phyloP scores from a whole-genome alignment of 306 rosid genomes.

The Lathyrus sativus region DNA sequence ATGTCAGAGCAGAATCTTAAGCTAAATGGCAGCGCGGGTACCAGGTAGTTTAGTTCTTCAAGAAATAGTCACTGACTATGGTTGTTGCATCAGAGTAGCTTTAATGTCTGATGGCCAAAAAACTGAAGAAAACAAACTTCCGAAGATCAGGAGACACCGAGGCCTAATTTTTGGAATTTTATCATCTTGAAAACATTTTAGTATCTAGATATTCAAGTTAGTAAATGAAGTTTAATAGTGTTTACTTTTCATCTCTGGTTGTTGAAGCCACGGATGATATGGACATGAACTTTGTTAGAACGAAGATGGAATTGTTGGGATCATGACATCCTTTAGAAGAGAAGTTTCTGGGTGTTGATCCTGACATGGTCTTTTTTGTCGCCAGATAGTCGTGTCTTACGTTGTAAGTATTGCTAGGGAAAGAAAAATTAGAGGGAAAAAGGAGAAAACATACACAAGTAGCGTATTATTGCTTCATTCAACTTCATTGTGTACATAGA shows the following conservation, averaged over 20 bases:
- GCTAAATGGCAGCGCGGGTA: conserved; percentile 50
- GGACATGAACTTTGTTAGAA: conserved; percentile 26
- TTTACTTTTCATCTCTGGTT: conserved; percentile 8
- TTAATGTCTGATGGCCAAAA: conserved; percentile 22
- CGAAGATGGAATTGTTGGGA: conserved; percentile 31
- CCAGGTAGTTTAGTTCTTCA: conserved; percentile 31
- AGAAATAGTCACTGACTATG: conserved; percentile 2
- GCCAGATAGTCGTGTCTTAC: not conserved
- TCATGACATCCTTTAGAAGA: not conserved
- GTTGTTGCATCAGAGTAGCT: conserved; percentile 21
- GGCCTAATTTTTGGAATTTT: conserved; percentile 21
- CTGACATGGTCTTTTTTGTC: not conserved
- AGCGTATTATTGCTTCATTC: not conserved
- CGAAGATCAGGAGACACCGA: not conserved
- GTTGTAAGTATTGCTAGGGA: not conserved
- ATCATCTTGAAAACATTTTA: conserved; percentile 41
- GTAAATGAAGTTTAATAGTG: conserved; percentile 17
- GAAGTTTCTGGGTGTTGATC: conserved; percentile 5
- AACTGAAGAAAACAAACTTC: not conserved
- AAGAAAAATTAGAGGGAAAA: conserved; percentile 4
- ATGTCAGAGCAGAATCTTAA: conserved; percentile 69
- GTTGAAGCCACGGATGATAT: not conserved
- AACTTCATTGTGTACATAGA: conserved; percentile 6
- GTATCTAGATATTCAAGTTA: conserved; percentile 26
- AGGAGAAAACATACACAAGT: not conserved